Base-by-base conservation (phyloP, 192 early-diverging fungal species). In the Funneliformis geosporum region DNA sequence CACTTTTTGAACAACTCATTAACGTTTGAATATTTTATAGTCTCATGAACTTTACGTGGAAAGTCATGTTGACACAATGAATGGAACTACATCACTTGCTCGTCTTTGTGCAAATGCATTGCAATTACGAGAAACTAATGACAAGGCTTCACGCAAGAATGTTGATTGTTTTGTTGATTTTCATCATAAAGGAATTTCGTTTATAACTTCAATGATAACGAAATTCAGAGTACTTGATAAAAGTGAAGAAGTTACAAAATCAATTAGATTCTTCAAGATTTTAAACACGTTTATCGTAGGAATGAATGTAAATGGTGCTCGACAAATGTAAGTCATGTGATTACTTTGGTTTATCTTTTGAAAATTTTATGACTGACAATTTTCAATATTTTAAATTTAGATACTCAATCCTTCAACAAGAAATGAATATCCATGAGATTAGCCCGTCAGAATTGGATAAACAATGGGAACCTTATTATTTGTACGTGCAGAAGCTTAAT, bases 211-310 rank as follows among this genome's bases (percentile, higher is more conserved):
- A 2, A 83, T 83, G 59, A 81, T 82, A 16, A 74, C 79, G 4
- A 74, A 50, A 39, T 81, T 60, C 43, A 61, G 75, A 1, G 61
- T 62, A 21, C 27, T 39, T 0, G 74, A 77, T 2, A 66, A 87
- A 1, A 44, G 69, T 16, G 70, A 81, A 40, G 80, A 78, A 0
- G 64, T 61, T 18, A 55, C 61, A 1, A 81, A 81, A 28, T 74
- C 64, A 21, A 72, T 87, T 55, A 83, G 85, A 60, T 90, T 87
- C 68, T 90, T 90, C 81, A 85, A 87, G 50, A 23, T 86, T 6
- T 75, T 90, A 21, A 43, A 74, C 5, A 43, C 82, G 18, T 83
- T 90, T 69, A 78, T 83, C 1, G 82, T 83, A 55, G 75, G 80
- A 3, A 60, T 86, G 4, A 82, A 76, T 16, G 39, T 64, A 4